These are phyloP conservation scores for Friedmanniomyces simplex DNA, from an alignment of 495 filamentous ascomycete genomes.

Conservation along the genomic window DNA sequence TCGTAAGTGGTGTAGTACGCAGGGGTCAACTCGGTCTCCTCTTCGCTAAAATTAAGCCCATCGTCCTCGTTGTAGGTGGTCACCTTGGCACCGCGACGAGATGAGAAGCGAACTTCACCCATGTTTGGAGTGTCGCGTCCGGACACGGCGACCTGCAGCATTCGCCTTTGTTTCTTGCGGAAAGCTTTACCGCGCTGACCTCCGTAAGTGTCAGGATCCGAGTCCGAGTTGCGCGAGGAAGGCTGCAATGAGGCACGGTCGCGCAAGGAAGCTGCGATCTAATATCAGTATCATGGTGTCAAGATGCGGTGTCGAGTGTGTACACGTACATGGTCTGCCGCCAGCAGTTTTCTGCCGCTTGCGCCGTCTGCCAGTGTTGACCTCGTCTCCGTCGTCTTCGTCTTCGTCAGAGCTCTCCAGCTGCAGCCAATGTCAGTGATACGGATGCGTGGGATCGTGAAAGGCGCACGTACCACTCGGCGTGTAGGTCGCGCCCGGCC, in stretches of 20 bases:
- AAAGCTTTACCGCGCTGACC: constrained; percentile 54
- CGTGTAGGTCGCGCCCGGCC: constrained; percentile 46
- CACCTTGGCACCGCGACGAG: constrained; percentile 71
- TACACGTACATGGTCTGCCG: constrained; percentile 30
- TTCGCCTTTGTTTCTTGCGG: constrained; percentile 63
- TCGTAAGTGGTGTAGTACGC: constrained; percentile 34
- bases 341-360: constrained; percentile 35
- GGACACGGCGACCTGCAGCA: constrained; percentile 46
- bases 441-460: background rate
- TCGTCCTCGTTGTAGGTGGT: constrained; percentile 81
- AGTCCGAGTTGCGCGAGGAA: constrained; percentile 49
- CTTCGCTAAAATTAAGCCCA: constrained; percentile 38
- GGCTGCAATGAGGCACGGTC: constrained; percentile 43
- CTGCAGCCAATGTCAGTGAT: constrained; percentile 28
- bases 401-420: constrained; percentile 65
- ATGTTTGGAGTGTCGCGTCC: constrained; percentile 44
- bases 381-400: constrained; percentile 60
- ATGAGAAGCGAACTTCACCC: constrained; percentile 81
- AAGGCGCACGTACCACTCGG: constrained; percentile 34
- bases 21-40: constrained; percentile 31
- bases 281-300: constrained; percentile 13
- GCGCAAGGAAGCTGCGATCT: constrained; percentile 51
- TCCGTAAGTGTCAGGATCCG: constrained; percentile 56
- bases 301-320: background rate
- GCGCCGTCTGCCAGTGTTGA: constrained; percentile 28